These are phyloP conservation scores for Sugiyamaella japonica DNA, from an alignment of 1,139 yeast species.

Conservation along the genomic window DNA sequence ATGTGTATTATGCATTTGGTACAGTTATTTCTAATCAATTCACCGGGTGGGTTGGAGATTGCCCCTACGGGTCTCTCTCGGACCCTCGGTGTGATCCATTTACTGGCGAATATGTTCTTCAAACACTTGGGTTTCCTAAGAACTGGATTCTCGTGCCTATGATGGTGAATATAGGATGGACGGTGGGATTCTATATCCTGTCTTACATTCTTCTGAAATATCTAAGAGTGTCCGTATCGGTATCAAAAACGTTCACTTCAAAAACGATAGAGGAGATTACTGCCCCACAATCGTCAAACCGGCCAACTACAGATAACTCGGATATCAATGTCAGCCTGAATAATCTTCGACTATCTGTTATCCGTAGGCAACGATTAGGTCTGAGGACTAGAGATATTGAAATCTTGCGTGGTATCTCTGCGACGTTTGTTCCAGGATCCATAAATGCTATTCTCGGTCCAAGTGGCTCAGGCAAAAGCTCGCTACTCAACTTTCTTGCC, in stretches of 20 bases:
- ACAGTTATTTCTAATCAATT: slow-evolving; percentile 66
- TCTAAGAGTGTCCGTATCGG: slow-evolving; percentile 54
- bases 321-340: slow-evolving; percentile 27
- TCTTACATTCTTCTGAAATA: slow-evolving; percentile 48
- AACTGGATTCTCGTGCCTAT: slow-evolving; percentile 72
- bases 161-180: slow-evolving; percentile 60
- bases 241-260: slow-evolving; percentile 39
- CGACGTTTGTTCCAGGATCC: slow-evolving; percentile 59
- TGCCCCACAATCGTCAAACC: slow-evolving; percentile 2
- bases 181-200: slow-evolving; percentile 52
- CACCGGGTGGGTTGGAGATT: slow-evolving; percentile 58
- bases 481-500: slow-evolving; percentile 65
- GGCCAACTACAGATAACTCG: background rate
- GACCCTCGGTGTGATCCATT: slow-evolving; percentile 46
- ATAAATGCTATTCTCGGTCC: slow-evolving; percentile 91
- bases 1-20: slow-evolving; percentile 78
- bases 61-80: slow-evolving; percentile 46
- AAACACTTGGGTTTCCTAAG: slow-evolving; percentile 59
- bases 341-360: slow-evolving; percentile 28
- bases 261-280: slow-evolving; percentile 17
- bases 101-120: slow-evolving; percentile 54
- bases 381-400: slow-evolving; percentile 11
- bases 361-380: slow-evolving; percentile 17
- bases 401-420: slow-evolving; percentile 55
- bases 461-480: slow-evolving; percentile 83